Evolutionary conservation across 108 stramenopile genomes (phyloP).

Genomic region (Mayamaea pseudoterrestris): DNA sequence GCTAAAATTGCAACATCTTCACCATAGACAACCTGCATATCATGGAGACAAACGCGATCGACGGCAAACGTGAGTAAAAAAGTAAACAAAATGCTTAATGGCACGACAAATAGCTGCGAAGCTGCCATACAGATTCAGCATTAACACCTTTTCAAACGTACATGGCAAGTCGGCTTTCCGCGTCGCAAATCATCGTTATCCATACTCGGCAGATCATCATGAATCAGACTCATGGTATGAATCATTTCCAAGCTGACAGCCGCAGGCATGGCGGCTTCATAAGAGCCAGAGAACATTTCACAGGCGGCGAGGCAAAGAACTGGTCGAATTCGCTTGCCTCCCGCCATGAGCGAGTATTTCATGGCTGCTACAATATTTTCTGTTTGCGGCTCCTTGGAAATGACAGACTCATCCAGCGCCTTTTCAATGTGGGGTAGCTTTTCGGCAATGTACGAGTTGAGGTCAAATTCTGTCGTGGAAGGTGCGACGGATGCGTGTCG

Average conservation of each 20-base stretch:
- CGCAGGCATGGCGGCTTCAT: slow-evolving; percentile 77
- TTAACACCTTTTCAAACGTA: slow-evolving; percentile 20
- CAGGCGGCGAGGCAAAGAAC: slow-evolving; percentile 86
- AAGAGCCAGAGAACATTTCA: slow-evolving; percentile 75
- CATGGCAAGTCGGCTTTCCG: slow-evolving; percentile 89
- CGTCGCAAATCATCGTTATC: slow-evolving; percentile 91
- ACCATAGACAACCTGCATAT: slow-evolving; percentile 77
- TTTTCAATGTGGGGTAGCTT: slow-evolving; percentile 74
- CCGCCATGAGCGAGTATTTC: slow-evolving; percentile 91
- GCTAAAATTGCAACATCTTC: slow-evolving; percentile 95
- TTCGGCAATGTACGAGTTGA: slow-evolving; percentile 70
- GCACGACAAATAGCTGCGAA: not conserved
- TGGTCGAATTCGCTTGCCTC: slow-evolving; percentile 92
- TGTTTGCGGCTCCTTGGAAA: slow-evolving; percentile 45
- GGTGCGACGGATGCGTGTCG: slow-evolving; percentile 2
- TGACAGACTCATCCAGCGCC: slow-evolving; percentile 67
- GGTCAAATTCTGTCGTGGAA: slow-evolving; percentile 38
- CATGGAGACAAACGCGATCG: too few species aligned
- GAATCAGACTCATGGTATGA: slow-evolving; percentile 95
- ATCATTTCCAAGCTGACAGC: slow-evolving; percentile 96
- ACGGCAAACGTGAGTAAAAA: not conserved
- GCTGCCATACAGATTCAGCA: slow-evolving; percentile 2
- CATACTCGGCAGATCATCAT: slow-evolving; percentile 94
- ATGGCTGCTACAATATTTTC: slow-evolving; percentile 87
- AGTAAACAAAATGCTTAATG: not conserved